These are phyloP conservation scores for Letharia lupina DNA, from an alignment of 495 filamentous ascomycete species.

Conservation along the genomic window DNA sequence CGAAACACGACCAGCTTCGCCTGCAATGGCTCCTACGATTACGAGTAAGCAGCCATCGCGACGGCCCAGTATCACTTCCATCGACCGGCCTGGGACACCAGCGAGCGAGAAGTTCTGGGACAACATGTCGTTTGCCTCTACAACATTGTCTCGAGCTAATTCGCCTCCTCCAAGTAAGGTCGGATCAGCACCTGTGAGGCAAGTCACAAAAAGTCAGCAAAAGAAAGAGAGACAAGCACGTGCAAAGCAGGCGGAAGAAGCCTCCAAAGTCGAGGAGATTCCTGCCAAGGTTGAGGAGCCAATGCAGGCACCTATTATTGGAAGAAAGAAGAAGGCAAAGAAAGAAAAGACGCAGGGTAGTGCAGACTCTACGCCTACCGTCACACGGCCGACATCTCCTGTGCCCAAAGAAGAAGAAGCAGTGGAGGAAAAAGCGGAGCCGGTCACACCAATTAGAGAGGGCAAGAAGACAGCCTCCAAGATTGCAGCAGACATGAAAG, in stretches of 20 bases:
- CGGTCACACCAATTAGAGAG: conserved; percentile 32
- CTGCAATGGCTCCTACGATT: conserved; percentile 32
- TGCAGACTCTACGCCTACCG: conserved; percentile 34
- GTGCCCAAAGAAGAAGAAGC: conserved; percentile 24
- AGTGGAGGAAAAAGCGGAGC: conserved; percentile 29
- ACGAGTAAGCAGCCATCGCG: conserved; percentile 44
- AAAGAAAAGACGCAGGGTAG: conserved; percentile 45
- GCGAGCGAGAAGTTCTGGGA: conserved; percentile 70
- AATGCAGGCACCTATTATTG: conserved; percentile 73
- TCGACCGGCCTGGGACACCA: conserved; percentile 69
- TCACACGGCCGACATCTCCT: conserved; percentile 37
- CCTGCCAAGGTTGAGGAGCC: conserved; percentile 44
- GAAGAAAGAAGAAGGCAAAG: conserved; percentile 86
- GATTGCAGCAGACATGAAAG: conserved; percentile 27
- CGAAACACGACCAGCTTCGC: conserved; percentile 44
- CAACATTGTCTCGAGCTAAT: conserved; percentile 73
- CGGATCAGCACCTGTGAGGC: conserved; percentile 65
- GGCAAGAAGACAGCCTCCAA: conserved; percentile 32
- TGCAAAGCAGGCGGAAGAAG: conserved; percentile 55
- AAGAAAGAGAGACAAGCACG: conserved; percentile 73
- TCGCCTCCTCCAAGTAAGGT: conserved; percentile 74
- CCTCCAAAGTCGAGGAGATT: conserved; percentile 50
- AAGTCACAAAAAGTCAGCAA: conserved; percentile 81
- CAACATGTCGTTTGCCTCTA: conserved; percentile 64
- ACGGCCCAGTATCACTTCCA: conserved; percentile 50